phyloP scores from a whole-genome alignment of 805 yeast species.

The Candida railenensis region DNA sequence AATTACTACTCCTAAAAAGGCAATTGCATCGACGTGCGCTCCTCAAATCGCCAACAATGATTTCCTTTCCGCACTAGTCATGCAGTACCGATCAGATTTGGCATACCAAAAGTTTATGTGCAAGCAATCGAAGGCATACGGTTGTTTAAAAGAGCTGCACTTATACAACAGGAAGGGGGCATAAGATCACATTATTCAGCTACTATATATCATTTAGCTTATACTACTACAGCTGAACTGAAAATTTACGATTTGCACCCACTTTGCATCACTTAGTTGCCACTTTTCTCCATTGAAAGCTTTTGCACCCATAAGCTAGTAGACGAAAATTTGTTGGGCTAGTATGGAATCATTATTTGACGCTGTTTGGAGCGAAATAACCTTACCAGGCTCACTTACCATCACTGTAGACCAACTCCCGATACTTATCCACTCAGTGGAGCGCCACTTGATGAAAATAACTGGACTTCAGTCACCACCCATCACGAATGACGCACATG shows the following conservation, averaged over 20 bases:
- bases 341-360: slow-evolving; percentile 3
- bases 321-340: neutral
- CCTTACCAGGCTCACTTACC: neutral
- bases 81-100: neutral
- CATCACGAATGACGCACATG: neutral
- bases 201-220: too few relatives aligned
- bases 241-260: too few relatives aligned
- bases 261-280: neutral
- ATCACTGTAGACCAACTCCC: slow-evolving; percentile 1
- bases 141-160: too few relatives aligned
- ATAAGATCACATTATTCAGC: too few relatives aligned
- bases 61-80: neutral
- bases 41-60: slow-evolving; percentile 4
- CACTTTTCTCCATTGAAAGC: neutral
- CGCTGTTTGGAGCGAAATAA: slow-evolving; percentile 1
- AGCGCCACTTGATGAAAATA: neutral
- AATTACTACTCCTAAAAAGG: slow-evolving; percentile 2
- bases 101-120: neutral
- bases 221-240: too few relatives aligned
- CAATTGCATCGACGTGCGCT: neutral
- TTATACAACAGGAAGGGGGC: too few relatives aligned
- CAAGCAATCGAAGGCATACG: neutral
- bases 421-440: neutral
- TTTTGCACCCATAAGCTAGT: neutral
- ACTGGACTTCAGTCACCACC: neutral